These are phyloP conservation scores for Handroanthus guayacan DNA, from an alignment of 257 asterid genomes.

Conservation along the genomic window DNA sequence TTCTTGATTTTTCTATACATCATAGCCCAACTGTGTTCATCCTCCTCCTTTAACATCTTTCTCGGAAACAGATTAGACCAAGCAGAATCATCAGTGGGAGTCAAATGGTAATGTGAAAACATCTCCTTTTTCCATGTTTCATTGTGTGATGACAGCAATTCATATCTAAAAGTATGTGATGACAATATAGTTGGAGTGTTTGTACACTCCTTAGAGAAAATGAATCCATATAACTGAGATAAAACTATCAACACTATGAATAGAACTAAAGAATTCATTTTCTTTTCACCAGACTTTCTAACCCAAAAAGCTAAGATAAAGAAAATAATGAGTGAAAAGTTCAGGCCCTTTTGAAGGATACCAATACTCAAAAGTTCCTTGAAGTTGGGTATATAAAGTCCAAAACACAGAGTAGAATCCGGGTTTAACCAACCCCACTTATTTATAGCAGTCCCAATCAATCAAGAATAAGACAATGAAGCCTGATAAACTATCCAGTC, in stretches of 20 bases:
- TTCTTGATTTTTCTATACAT: constrained; percentile 65
- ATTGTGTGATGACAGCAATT: constrained; percentile 61
- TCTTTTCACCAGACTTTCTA: background rate
- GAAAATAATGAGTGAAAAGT: background rate
- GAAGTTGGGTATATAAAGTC: constrained; percentile 7
- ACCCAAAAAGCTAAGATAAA: background rate
- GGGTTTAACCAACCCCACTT: constrained; percentile 24
- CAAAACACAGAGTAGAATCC: background rate
- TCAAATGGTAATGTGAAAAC: constrained; percentile 69
- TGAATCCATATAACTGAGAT: constrained; percentile 39
- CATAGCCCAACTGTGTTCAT: constrained; percentile 59
- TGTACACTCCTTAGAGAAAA: constrained; percentile 68
- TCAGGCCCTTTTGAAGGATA: background rate
- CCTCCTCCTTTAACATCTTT: constrained; percentile 72
- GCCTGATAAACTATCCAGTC: constrained; percentile 32
- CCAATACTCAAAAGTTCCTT: background rate
- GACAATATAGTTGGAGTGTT: constrained; percentile 51
- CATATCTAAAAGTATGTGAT: constrained; percentile 70
- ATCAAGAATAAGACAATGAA: constrained; percentile 38
- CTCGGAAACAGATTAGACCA: constrained; percentile 78
- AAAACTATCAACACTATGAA: constrained; percentile 33
- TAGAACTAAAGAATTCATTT: constrained; percentile 44
- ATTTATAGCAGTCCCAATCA: constrained; percentile 28
- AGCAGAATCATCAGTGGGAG: constrained; percentile 84
- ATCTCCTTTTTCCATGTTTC: constrained; percentile 70